phyloP scores from a whole-genome alignment of 2,329 filamentous ascomycete genomes.

The Colletotrichum musae region DNA sequence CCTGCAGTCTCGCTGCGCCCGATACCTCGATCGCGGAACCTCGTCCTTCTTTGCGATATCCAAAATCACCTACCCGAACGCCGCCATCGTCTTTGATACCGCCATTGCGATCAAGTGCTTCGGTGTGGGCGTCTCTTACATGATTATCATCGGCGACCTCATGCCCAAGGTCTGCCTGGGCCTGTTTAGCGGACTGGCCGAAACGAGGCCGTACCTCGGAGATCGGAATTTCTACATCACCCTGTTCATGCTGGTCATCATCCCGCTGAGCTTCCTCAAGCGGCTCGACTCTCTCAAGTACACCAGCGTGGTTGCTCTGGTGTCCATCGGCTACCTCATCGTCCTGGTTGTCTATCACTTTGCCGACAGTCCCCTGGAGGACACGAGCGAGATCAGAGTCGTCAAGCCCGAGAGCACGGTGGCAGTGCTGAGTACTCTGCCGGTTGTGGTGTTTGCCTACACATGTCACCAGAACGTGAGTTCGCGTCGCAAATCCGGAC shows the following conservation, averaged over 20 bases:
- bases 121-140: slow-evolving; percentile 95
- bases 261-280: slow-evolving; percentile 92
- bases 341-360: slow-evolving; percentile 96
- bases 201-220: slow-evolving; percentile 78
- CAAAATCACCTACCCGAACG: slow-evolving; percentile 96
- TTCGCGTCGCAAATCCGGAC: slow-evolving; percentile 7
- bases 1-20: slow-evolving; percentile 91
- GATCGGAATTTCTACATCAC: slow-evolving; percentile 98
- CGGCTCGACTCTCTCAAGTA: slow-evolving; percentile 97
- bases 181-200: slow-evolving; percentile 76
- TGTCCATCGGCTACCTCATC: slow-evolving; percentile 95
- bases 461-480: slow-evolving; percentile 97
- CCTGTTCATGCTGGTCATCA: slow-evolving; percentile 96
- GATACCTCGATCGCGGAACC: slow-evolving; percentile 90
- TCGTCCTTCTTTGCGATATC: slow-evolving; percentile 97
- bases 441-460: slow-evolving; percentile 98
- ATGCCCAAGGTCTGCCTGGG: slow-evolving; percentile 95
- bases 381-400: slow-evolving; percentile 81
- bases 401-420: slow-evolving; percentile 86
- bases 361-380: slow-evolving; percentile 80
- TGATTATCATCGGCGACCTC: slow-evolving; percentile 98
- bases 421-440: slow-evolving; percentile 85
- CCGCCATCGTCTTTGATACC: slow-evolving; percentile 93
- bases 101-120: slow-evolving; percentile 99
- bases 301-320: slow-evolving; percentile 90